Conservation (phyloP, 257 asterid species). For the Craterostigma plantagineum region DNA sequence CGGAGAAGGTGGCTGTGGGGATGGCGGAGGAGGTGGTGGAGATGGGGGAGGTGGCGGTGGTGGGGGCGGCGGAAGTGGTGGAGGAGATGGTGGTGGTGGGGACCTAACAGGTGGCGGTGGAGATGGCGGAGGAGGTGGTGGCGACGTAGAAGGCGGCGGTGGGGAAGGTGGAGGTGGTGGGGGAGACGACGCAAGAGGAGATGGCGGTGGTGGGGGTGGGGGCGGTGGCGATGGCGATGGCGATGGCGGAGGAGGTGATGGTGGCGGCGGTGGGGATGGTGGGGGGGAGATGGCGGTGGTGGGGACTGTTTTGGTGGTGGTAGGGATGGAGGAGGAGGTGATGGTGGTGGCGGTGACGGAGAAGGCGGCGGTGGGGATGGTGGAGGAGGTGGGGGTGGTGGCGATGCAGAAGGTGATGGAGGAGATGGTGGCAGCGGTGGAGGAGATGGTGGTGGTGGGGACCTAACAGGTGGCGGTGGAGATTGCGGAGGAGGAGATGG, state of each 20-base stretch:
- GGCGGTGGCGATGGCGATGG: neutral
- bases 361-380: neutral
- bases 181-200: neutral
- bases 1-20: too few relatives aligned
- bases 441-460: neutral
- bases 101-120: neutral
- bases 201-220: neutral
- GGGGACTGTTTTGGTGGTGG: too few relatives aligned
- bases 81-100: neutral
- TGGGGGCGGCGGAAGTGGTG: too few relatives aligned
- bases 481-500: neutral
- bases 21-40: too few relatives aligned
- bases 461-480: neutral
- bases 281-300: neutral
- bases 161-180: neutral
- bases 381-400: neutral
- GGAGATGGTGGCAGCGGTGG: neutral
- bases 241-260: neutral
- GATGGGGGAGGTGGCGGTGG: too few relatives aligned
- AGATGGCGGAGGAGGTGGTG: neutral
- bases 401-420: neutral
- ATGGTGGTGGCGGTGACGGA: neutral
- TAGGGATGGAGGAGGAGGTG: neutral
- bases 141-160: neutral
- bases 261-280: neutral